Base-by-base conservation (phyloP, 257 asterid species). In the Coffea eugenioides region DNA sequence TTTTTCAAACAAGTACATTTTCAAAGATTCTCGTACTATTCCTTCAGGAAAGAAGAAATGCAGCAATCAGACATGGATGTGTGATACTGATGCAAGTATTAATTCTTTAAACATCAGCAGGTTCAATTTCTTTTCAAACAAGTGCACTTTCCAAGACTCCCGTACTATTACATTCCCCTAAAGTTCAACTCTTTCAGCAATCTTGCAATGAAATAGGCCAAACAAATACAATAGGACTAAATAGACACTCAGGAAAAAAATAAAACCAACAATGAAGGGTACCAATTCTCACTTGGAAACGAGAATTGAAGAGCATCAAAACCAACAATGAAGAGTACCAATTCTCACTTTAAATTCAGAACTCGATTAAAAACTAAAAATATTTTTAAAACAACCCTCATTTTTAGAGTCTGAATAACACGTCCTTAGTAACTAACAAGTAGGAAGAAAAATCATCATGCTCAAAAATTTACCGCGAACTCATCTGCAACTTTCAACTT, bases 401-500 rank as follows among this genome's bases (percentile, higher is more conserved):
- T 0, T 25, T 11, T 39, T 39, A 39, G 4, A 18, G 21, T 46
- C 43, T 68, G 36, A 66, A 43, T 65, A 31, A 51, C 20, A 31
- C 64, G 56, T 64, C 61, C 77, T 27, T 7, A 46, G 21, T 67
- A 4, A 8, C 51, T 25, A 20, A 39, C 43, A 41, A 15, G 31
- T 27, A 10, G 75, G 61, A 27, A 18, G n/a, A 73, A 41, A 72
- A 52, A 80, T 84, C 69, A 54, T 83, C 57, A 69, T 69, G 54
- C 39, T 23, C 62, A 51, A 78, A 76, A 73, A 65, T 65, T 83
- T 93, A 95, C 99, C 91, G 99, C 98, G 89, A 96, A 94, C 82
- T 94, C 99, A 84, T 92, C 87, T 83, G 84, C 95, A 70, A 52
- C 79, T 12, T 89, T 90, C 80, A 96, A 89, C 85, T 91, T 96